Conservation (phyloP, 2,329 filamentous ascomycete species). For the Verticillium tricorpus region DNA sequence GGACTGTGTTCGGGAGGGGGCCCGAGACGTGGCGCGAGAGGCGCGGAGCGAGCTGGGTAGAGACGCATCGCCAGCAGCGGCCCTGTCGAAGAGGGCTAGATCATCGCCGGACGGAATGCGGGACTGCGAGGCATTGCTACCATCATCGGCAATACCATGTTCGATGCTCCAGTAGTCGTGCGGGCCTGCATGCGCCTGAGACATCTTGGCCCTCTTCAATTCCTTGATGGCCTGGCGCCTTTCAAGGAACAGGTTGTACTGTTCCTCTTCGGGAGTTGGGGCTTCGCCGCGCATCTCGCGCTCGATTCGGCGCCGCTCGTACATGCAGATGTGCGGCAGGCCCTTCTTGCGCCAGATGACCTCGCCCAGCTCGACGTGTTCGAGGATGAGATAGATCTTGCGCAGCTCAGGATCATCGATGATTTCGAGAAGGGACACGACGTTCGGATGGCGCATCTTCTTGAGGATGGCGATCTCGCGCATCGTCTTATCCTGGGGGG, state of each 20-base stretch:
- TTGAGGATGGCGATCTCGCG: slow-evolving; percentile 97
- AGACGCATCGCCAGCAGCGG: slow-evolving; percentile 25
- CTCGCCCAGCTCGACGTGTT: slow-evolving; percentile 91
- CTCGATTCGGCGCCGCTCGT: slow-evolving; percentile 78
- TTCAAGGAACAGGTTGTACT: slow-evolving; percentile 55
- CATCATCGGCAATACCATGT: slow-evolving; percentile 60
- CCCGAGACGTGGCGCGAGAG: slow-evolving; percentile 38
- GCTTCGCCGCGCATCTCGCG: slow-evolving; percentile 60
- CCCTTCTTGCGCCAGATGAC: slow-evolving; percentile 92
- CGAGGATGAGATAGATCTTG: slow-evolving; percentile 97
- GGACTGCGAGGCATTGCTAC: slow-evolving; percentile 33
- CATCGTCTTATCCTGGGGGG: slow-evolving; percentile 76
- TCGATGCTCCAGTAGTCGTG: slow-evolving; percentile 81
- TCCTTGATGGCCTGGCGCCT: slow-evolving; percentile 55
- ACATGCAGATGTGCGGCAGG: slow-evolving; percentile 72
- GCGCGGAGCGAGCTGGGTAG: slow-evolving; percentile 31
- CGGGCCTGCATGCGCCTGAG: slow-evolving; percentile 42
- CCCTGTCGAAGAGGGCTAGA: slow-evolving; percentile 26
- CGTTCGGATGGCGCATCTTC: slow-evolving; percentile 95
- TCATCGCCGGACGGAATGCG: slow-evolving; percentile 38
- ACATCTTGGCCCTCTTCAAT: slow-evolving; percentile 51
- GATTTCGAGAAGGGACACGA: slow-evolving; percentile 91
- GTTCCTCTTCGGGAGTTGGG: slow-evolving; percentile 56
- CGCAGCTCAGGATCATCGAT: slow-evolving; percentile 95
- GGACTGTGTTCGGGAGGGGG: slow-evolving; percentile 45